A percentile compares a stretch with the other conserved stretches of the same genome.
Evolutionary conservation across 2,329 filamentous ascomycete species (phyloP).

Genomic region (Neonectria punicea): DNA sequence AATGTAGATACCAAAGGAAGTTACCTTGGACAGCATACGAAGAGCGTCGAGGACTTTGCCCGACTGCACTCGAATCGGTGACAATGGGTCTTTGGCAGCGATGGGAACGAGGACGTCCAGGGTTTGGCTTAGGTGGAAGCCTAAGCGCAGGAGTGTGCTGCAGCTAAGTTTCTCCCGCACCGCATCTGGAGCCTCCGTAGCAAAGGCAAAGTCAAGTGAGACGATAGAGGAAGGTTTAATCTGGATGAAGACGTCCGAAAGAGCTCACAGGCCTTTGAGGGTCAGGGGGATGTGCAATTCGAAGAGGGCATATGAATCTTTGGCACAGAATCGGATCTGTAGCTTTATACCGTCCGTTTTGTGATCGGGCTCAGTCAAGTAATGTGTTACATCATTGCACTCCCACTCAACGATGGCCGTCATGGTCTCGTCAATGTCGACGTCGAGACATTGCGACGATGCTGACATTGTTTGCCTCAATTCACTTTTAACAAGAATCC

Average conservation of each 20-base stretch:
- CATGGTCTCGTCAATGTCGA: constrained; percentile 6
- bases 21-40: no score
- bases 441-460: not conserved
- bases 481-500: not conserved
- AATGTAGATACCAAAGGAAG: no score
- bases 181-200: no score
- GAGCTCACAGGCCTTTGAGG: not conserved
- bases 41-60: no score
- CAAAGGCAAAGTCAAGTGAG: no score
- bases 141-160: no score
- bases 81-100: no score
- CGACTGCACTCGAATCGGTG: no score
- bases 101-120: no score
- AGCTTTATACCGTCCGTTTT: constrained; percentile 14
- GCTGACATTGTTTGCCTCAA: not conserved
- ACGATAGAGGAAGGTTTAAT: not conserved
- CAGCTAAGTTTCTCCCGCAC: no score
- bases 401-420: constrained; percentile 16
- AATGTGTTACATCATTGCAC: constrained; percentile 15
- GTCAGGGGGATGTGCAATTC: not conserved
- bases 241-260: not conserved
- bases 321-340: not conserved
- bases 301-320: not conserved
- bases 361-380: constrained; percentile 14
- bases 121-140: no score